phyloP scores from a whole-genome alignment of 306 rosid genomes.

The Acmispon strigosus region DNA sequence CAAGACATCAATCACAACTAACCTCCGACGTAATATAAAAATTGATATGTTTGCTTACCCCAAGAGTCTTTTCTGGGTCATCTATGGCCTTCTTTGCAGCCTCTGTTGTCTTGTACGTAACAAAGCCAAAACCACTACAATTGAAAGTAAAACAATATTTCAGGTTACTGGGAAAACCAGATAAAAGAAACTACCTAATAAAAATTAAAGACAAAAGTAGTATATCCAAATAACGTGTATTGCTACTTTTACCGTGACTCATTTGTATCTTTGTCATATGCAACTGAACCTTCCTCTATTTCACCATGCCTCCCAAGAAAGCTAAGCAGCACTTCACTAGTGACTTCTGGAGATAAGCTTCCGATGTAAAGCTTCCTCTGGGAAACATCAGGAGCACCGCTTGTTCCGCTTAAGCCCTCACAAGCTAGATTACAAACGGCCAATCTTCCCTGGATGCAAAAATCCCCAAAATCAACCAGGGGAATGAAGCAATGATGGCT shows the following conservation, averaged over 20 bases:
- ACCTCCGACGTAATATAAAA: not conserved
- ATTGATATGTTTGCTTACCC: constrained; percentile 39
- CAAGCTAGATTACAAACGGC: constrained; percentile 70
- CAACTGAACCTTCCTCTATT: constrained; percentile 87
- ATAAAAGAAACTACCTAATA: not conserved
- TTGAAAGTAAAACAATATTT: not conserved
- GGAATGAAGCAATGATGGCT: not conserved
- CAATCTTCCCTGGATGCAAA: constrained; percentile 51
- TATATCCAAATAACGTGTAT: not conserved
- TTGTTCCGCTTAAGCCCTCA: constrained; percentile 60
- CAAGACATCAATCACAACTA: constrained; percentile 4
- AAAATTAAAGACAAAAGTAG: not conserved
- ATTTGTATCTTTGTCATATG: constrained; percentile 70
- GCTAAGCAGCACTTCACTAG: constrained; percentile 58
- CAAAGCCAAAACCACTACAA: constrained; percentile 76
- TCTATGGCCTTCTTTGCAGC: constrained; percentile 76
- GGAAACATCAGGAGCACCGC: constrained; percentile 52
- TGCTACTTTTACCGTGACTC: constrained; percentile 49
- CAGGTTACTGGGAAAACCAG: not conserved
- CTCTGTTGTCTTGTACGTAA: constrained; percentile 60
- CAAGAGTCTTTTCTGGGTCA: constrained; percentile 59
- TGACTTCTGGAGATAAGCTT: constrained; percentile 63
- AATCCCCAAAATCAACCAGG: not conserved
- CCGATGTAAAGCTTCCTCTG: constrained; percentile 81
- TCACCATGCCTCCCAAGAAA: constrained; percentile 60